Percentiles rank a stretch among this genome's conserved stretches.
Evolutionary conservation across 2,329 filamentous ascomycete species (phyloP).

Genomic region (Macroventuria anomochaeta): DNA sequence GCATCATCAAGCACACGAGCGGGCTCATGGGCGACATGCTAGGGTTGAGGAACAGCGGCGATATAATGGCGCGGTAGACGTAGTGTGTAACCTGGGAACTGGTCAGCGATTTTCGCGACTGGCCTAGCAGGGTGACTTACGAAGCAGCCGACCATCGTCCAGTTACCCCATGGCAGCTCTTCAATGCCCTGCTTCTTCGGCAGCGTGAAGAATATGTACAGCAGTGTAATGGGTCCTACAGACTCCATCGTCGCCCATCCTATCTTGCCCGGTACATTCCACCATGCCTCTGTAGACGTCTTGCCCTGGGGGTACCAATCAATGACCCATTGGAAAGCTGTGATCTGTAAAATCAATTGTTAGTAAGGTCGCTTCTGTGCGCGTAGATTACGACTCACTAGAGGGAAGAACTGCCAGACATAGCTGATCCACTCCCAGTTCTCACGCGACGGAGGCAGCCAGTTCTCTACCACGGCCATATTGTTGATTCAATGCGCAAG

Average conservation of each 20-base stretch:
- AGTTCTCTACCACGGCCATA: slow-evolving; percentile 54
- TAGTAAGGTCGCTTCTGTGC: too few species aligned
- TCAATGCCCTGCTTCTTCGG: slow-evolving; percentile 64
- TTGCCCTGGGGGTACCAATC: slow-evolving; percentile 92
- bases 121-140: slow-evolving; percentile 46
- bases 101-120: slow-evolving; percentile 6
- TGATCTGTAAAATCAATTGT: slow-evolving; percentile 61
- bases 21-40: slow-evolving; percentile 91
- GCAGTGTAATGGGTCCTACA: slow-evolving; percentile 75
- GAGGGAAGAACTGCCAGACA: slow-evolving; percentile 58
- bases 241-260: slow-evolving; percentile 91
- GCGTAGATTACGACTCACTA: slow-evolving; percentile 46
- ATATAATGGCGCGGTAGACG: slow-evolving; percentile 83
- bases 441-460: slow-evolving; percentile 58
- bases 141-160: slow-evolving; percentile 73
- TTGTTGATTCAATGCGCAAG: neutral
- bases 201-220: slow-evolving; percentile 79
- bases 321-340: slow-evolving; percentile 72
- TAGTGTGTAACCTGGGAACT: slow-evolving; percentile 76
- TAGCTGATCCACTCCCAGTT: slow-evolving; percentile 56
- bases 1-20: slow-evolving; percentile 68
- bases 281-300: slow-evolving; percentile 73
- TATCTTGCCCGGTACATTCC: slow-evolving; percentile 88
- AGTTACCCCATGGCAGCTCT: slow-evolving; percentile 75
- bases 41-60: slow-evolving; percentile 79